Base-by-base conservation (phyloP, 148 eudicot species). In the Amaranthus cruentus region DNA sequence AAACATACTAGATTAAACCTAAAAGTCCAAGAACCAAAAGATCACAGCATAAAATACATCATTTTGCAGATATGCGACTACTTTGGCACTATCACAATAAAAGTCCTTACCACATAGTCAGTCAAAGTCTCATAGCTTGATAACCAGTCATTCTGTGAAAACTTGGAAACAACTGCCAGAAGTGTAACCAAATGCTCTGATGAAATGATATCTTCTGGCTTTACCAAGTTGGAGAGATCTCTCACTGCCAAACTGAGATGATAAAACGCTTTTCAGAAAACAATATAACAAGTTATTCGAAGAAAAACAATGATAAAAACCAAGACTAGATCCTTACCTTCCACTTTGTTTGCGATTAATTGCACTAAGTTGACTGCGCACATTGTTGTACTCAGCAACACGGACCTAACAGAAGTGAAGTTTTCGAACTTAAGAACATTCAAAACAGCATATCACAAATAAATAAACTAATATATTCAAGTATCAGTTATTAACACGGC, bases 311-410 rank as follows among this genome's bases (percentile, higher is more conserved):
- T 28, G 38, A 28, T 28, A 28, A 28, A 28, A 28, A 28, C 38
- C 38, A 0, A 28, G 38, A 28, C 46, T 9, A 47, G 67, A 65
- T 18, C 54, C 85, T 71, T 81, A 92, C 99, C 96, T 96, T 87
- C 99, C 99, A 77, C 84, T 81, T 81, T 92, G 99, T 86, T 96
- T 96, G 85, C 99, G 84, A 80, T 92, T 92, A 54, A 96, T 96
- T 75, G 96, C 91, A 85, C 86, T 96, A 69, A 96, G 92, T 85
- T 96, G 99, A 81, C 96, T 92, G 72, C 97, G 94, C 47, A 96
- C 92, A 78, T 90, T 96, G 87, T 74, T 96, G 73, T 92, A 90
- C 84, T 92, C 99, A 79, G 99, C 92, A 84, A 90, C 87, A 55
- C 97, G 96, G 78, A 92, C 96, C 97, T 96, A 78, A 21, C 66